phyloP scores from a whole-genome alignment of 1,139 yeast species.

The Yamadazyma triangularis region DNA sequence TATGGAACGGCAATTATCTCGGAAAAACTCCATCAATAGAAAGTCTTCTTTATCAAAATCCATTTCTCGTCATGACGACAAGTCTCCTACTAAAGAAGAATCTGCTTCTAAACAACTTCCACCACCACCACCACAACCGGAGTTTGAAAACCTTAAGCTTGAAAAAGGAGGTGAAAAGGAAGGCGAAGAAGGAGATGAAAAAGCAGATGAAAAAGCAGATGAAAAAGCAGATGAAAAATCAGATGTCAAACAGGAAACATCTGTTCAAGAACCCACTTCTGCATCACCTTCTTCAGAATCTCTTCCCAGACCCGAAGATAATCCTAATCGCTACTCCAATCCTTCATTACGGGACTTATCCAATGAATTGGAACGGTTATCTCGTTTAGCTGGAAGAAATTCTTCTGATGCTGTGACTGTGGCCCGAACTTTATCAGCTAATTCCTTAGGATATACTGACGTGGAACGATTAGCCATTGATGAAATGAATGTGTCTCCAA shows the following conservation, averaged over 20 bases:
- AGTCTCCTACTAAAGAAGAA: conserved; percentile 2
- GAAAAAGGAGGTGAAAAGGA: not conserved
- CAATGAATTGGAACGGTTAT: conserved; percentile 58
- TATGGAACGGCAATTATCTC: conserved; percentile 38
- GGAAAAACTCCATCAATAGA: conserved; percentile 24
- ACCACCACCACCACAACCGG: too few relatives aligned
- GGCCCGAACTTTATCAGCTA: conserved; percentile 64
- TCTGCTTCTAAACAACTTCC: too few relatives aligned
- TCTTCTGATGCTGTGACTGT: conserved; percentile 71
- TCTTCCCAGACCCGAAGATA: conserved; percentile 3
- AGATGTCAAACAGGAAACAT: conserved; percentile 1
- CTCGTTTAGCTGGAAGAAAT: conserved; percentile 68
- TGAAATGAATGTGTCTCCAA: conserved; percentile 23
- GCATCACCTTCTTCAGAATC: not conserved
- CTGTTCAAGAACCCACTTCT: conserved; percentile 1
- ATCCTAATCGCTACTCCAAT: conserved; percentile 23
- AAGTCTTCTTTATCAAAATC: conserved; percentile 28
- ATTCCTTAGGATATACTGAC: conserved; percentile 54
- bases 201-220: conserved; percentile 3
- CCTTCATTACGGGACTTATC: conserved; percentile 69
- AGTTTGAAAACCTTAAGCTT: too few relatives aligned
- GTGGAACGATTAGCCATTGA: conserved; percentile 46
- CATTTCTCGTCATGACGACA: conserved; percentile 13
- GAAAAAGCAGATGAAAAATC: conserved; percentile 1
- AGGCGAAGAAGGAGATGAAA: not conserved